Evolutionary conservation across 805 yeast genomes (phyloP), one percentile per base, ranked within the genome.

Genomic region (Barnettozyma californica): DNA sequence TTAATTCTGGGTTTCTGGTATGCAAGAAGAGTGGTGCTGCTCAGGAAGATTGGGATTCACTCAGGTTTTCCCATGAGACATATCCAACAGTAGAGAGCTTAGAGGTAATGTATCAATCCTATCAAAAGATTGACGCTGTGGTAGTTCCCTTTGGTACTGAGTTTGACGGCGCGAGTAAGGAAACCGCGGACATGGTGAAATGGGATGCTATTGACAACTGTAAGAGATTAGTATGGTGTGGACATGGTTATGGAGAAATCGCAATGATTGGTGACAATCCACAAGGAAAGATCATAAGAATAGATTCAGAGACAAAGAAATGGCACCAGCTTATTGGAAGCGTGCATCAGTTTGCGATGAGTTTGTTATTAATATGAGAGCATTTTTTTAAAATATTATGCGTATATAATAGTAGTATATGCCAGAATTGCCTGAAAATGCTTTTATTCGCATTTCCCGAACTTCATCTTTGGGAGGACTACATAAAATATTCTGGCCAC

Each of bases 161-260:
- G 58, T 49, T 58, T 56, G 56, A 54, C 51, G 57, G 37, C 55
- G 59, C 43, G 48, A 40, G 56, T 7, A 77, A 75, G 51, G 77
- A 78, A 16, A 61, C 66, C 16, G 68, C 70, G 47, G 77, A 75
- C 34, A 37, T 16, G 38, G 14, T 4, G 9, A 36, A 7, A 51
- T 79, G 84, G 84, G 69, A 70, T 55, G 73, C 70, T 58, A 60
- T 65, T 14, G 62, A 62, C 3, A 71, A 72, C 51, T 81, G 86
- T 62, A 66, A 67, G 18, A 68, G 70, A 18, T 79, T 76, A 56
- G 56, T 73, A 23, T 80, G 81, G 81, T 79, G 84, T 67, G 83
- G 83, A 0, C 77, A 76, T 57, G 77, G 78, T 47, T 62, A 67
- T 19, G 69, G 78, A 49, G 84, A 83, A 10, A 13, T 8, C 7